phyloP scores from a whole-genome alignment of 2,329 filamentous ascomycete species.

The Colletotrichum lupini region DNA sequence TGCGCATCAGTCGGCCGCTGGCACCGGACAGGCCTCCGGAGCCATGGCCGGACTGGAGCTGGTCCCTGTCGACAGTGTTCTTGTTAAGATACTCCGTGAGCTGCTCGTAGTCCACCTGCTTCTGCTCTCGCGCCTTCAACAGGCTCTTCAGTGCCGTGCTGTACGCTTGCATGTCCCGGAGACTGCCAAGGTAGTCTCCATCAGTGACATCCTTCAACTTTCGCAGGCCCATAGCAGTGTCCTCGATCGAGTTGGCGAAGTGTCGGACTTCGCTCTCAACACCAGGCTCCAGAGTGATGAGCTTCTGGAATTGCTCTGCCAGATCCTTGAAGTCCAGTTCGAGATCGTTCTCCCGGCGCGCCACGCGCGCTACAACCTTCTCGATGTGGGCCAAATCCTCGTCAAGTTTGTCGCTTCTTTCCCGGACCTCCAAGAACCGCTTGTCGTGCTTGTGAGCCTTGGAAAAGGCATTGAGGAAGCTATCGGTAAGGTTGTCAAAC shows the following conservation, averaged over 20 bases:
- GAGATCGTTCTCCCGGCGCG: conserved; percentile 86
- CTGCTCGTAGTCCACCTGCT: conserved; percentile 97
- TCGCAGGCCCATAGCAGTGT: conserved; percentile 82
- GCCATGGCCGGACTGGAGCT: conserved; percentile 72
- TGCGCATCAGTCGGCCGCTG: conserved; percentile 87
- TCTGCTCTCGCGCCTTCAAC: conserved; percentile 93
- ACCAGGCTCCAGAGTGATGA: conserved; percentile 88
- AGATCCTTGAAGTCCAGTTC: conserved; percentile 91
- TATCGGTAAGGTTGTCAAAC: conserved; percentile 95
- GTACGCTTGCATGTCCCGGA: conserved; percentile 97
- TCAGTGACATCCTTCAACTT: conserved; percentile 91
- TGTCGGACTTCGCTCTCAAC: conserved; percentile 85
- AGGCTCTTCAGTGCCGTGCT: conserved; percentile 87
- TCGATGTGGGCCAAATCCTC: conserved; percentile 94
- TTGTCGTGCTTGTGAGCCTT: conserved; percentile 96
- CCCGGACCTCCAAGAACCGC: conserved; percentile 92
- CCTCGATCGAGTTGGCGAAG: conserved; percentile 88
- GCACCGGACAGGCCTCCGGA: conserved; percentile 74
- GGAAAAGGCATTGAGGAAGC: conserved; percentile 95
- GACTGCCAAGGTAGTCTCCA: conserved; percentile 91
- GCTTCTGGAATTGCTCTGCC: conserved; percentile 93
- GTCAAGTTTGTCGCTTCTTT: conserved; percentile 92
- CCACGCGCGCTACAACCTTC: conserved; percentile 93
- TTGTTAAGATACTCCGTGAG: conserved; percentile 96
- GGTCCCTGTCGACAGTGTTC: conserved; percentile 86